Percentiles rank a stretch among this genome's conserved stretches.
Evolutionary conservation across 306 rosid species (phyloP).

Genomic region (Trifolium fragiferum): DNA sequence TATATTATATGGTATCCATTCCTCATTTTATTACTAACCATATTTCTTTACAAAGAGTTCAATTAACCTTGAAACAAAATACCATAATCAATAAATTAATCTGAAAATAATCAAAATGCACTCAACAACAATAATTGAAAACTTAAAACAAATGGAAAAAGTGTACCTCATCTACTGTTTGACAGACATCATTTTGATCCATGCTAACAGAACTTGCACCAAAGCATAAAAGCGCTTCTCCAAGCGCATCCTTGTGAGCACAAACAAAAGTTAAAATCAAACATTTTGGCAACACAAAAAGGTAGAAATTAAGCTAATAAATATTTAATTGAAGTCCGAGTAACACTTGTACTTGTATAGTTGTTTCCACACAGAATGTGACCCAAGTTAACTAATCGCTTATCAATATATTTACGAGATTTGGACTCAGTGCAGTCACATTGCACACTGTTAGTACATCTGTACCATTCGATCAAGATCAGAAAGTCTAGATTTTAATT

Average conservation of each 20-base stretch:
- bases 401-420: no score
- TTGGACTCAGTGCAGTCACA: no score
- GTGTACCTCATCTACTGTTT: slow-evolving; percentile 59
- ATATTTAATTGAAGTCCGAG: slow-evolving; percentile 4
- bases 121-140: slow-evolving; percentile 6
- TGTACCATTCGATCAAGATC: no score
- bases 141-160: background rate
- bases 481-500: no score
- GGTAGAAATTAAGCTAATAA: slow-evolving; percentile 16
- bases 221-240: slow-evolving; percentile 87
- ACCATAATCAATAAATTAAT: slow-evolving; percentile 4
- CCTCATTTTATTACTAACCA: background rate
- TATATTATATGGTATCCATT: slow-evolving; percentile 1
- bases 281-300: slow-evolving; percentile 26
- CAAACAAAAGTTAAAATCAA: slow-evolving; percentile 43
- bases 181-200: slow-evolving; percentile 54
- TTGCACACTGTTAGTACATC: no score
- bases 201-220: slow-evolving; percentile 80
- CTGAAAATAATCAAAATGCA: slow-evolving; percentile 1
- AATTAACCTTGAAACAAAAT: background rate
- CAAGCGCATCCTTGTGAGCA: slow-evolving; percentile 68
- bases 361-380: no score
- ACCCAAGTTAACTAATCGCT: no score
- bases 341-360: no score
- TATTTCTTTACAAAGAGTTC: slow-evolving; percentile 1